Evolutionary conservation across 129 eudicot species (phyloP).

Genomic region (Artemisia argyi): DNA sequence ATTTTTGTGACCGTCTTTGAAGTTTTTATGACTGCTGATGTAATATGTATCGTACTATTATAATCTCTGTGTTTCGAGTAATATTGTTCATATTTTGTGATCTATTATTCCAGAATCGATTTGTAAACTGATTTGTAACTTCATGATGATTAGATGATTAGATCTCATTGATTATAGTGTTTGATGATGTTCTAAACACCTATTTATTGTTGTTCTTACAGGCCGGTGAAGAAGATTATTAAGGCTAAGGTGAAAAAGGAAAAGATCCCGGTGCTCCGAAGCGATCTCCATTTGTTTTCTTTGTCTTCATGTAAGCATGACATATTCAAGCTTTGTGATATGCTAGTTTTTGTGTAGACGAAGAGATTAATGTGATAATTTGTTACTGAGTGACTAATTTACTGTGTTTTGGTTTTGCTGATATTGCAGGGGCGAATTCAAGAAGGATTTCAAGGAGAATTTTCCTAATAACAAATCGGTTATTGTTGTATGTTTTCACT

Average conservation of each 20-base stretch:
- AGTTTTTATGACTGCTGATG: too few relatives aligned
- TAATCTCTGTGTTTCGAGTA: conserved; percentile 9
- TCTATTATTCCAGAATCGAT: conserved; percentile 1
- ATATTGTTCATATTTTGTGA: not conserved
- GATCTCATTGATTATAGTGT: not conserved
- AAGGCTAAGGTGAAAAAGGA: conserved; percentile 29
- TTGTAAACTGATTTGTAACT: not conserved
- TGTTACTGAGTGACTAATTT: not conserved
- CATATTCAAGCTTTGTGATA: not conserved
- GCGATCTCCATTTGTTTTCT: conserved; percentile 46
- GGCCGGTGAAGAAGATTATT: conserved; percentile 38
- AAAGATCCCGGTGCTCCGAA: conserved; percentile 46
- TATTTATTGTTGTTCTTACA: conserved; percentile 15
- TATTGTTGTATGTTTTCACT: conserved; percentile 21
- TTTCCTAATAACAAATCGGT: conserved; percentile 47
- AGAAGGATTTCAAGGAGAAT: conserved; percentile 53
- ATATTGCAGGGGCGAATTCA: conserved; percentile 42
- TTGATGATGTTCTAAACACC: not conserved
- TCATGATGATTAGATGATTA: conserved; percentile 3
- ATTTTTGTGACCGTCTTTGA: too few relatives aligned
- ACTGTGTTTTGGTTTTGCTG: not conserved
- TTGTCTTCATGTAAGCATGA: conserved; percentile 48
- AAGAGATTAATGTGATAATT: conserved; percentile 17
- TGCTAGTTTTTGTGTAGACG: not conserved
- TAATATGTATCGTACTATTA: too few relatives aligned